Evolutionary conservation across 805 yeast genomes (phyloP), one percentile per base, ranked within the genome.

Genomic region (Ogataea glucozyma): DNA sequence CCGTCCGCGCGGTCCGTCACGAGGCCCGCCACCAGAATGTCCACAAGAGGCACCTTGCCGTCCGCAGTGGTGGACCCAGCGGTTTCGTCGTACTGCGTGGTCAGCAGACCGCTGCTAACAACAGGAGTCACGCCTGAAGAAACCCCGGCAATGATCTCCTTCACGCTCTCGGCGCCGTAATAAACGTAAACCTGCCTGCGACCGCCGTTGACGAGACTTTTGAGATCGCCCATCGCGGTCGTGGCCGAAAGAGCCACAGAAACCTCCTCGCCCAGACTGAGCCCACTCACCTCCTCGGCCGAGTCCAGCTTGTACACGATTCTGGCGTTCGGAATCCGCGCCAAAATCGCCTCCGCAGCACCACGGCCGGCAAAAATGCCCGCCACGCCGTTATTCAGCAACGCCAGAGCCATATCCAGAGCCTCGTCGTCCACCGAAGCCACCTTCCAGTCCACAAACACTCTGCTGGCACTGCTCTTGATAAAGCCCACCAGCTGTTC

Each of bases 1-100:
- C 89, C 91, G 63, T 93, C 99, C 4, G 75, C 69, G 58, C 99
- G 81, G 64, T 93, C 99, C 3, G 96, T 85, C 17, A 72, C 73
- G 50, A 87, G 65, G 1, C 78, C 64, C 10, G 79, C 65, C 16
- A 76, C 56, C 42, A 87, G 65, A 20, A 79, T 56, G 26, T 61
- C 62, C 29, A 52, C 58, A 13, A 62, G 18, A 22, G 67, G 53
- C 9, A 56, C 41, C 24, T 69, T 68, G 9, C 74, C 58, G 29
- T 23, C 38, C 14, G 24, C 14, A 8, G 38, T 34, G 14, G 38
- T 34, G 26, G 65, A 27, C 6, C 39, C 39, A 11, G 31, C 41
- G 34, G 63, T 31, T 3, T 49, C 52, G 20, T 52, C 58, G 44
- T 65, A 64, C n/a, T 59, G 61, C n/a, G 63, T 62, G 7, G 74